phyloP scores from a whole-genome alignment of 176 grass and related monocot species.

The Bolboschoenus planiculmis region DNA sequence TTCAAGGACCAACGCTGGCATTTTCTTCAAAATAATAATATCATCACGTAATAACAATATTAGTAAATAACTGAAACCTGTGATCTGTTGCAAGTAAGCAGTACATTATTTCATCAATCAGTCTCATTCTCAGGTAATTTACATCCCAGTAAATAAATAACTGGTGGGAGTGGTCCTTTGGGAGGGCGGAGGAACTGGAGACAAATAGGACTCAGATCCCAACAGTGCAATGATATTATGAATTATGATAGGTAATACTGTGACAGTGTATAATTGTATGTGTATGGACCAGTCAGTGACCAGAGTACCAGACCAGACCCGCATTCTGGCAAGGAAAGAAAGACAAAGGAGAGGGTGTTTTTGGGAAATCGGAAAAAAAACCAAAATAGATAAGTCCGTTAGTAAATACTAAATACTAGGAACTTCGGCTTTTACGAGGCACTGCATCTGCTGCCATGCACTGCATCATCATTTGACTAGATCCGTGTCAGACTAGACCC shows the following conservation, averaged over 20 bases:
- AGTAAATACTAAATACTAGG: slow-evolving; percentile 24
- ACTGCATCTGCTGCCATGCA: neutral
- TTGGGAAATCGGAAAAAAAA: slow-evolving; percentile 17
- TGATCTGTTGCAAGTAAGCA: too few species aligned
- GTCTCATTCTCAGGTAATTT: too few species aligned
- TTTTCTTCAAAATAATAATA: neutral
- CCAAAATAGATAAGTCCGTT: neutral
- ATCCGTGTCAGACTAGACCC: neutral
- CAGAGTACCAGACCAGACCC: neutral
- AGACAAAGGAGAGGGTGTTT: neutral
- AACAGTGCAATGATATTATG: neutral
- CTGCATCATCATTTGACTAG: neutral
- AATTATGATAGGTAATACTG: neutral
- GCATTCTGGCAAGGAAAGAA: neutral
- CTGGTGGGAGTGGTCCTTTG: neutral
- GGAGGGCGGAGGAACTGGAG: neutral
- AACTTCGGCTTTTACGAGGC: slow-evolving; percentile 1
- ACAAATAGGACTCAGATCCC: neutral
- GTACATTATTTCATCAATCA: neutral
- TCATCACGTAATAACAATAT: neutral
- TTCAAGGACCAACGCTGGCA: neutral
- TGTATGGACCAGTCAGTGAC: neutral
- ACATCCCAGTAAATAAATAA: neutral
- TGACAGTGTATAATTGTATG: neutral
- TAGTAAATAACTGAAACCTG: too few species aligned